Evolutionary conservation across 2,329 filamentous ascomycete genomes (phyloP).

Genomic region (Diaporthe batatas): DNA sequence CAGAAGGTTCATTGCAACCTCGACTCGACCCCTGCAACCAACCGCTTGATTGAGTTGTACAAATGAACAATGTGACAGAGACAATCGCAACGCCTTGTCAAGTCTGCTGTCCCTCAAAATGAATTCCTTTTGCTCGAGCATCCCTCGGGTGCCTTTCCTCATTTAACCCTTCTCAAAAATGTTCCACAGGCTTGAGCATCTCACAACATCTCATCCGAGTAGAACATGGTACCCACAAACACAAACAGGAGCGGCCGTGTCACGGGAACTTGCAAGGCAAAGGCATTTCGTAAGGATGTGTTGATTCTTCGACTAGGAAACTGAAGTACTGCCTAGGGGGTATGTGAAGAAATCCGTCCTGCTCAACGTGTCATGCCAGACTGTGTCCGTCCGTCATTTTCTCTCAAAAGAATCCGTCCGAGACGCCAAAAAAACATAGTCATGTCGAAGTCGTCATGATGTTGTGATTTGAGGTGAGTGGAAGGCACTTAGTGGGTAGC

Average conservation of each 20-base stretch:
- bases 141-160: too few relatives aligned
- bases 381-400: constrained; percentile 22
- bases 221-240: too few relatives aligned
- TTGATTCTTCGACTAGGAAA: constrained; percentile 47
- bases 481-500: constrained; percentile 52
- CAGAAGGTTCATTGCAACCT: neutral
- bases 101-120: neutral
- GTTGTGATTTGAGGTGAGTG: neutral
- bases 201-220: too few relatives aligned
- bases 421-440: constrained; percentile 32
- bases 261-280: neutral
- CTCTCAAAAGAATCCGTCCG: constrained; percentile 21
- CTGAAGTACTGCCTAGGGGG: constrained; percentile 48
- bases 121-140: too few relatives aligned
- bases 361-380: constrained; percentile 32
- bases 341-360: constrained; percentile 45
- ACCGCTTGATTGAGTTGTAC: neutral
- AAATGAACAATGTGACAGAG: too few relatives aligned
- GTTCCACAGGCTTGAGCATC: too few relatives aligned
- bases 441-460: constrained; percentile 30
- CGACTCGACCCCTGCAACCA: neutral
- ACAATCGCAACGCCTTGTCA: too few relatives aligned
- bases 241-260: neutral
- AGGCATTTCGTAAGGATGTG: neutral
- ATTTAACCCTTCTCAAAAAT: too few relatives aligned